Evolutionary conservation across 2,329 filamentous ascomycete genomes (phyloP).

Genomic region (Talaromyces pinophilus): DNA sequence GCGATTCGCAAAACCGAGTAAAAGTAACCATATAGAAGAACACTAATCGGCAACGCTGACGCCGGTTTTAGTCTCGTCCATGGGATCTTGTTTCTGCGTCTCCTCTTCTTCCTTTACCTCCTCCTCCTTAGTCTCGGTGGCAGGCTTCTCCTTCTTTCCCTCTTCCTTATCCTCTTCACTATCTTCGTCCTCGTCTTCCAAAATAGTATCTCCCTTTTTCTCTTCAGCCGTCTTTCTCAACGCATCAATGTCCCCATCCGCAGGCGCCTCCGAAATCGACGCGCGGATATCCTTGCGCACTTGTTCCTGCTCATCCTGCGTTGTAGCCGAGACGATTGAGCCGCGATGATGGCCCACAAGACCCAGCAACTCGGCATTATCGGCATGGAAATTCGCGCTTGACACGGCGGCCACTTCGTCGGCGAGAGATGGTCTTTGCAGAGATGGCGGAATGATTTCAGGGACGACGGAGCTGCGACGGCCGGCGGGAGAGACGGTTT

Average conservation of each 20-base stretch:
- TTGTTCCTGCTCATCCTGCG: conserved; percentile 38
- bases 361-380: conserved; percentile 39
- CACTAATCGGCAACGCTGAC: conserved; percentile 30
- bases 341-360: conserved; percentile 44
- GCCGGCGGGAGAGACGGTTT: conserved; percentile 24
- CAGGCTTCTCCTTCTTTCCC: conserved; percentile 25
- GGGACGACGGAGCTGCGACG: conserved; percentile 35
- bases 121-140: background rate
- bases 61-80: conserved; percentile 29
- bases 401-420: conserved; percentile 41
- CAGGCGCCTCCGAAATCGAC: conserved; percentile 36
- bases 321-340: conserved; percentile 38
- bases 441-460: conserved; percentile 30
- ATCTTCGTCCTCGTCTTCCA: conserved; percentile 24
- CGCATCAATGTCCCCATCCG: conserved; percentile 31
- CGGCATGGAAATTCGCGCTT: conserved; percentile 41
- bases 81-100: conserved; percentile 28
- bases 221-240: conserved; percentile 34
- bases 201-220: conserved; percentile 25
- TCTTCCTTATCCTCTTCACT: conserved; percentile 27
- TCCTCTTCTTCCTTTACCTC: conserved; percentile 7
- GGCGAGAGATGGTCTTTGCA: conserved; percentile 36
- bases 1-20: background rate
- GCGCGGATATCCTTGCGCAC: conserved; percentile 40
- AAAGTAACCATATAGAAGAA: background rate